phyloP scores from a whole-genome alignment of 2,329 filamentous ascomycete genomes.

The Colletotrichum lentis region DNA sequence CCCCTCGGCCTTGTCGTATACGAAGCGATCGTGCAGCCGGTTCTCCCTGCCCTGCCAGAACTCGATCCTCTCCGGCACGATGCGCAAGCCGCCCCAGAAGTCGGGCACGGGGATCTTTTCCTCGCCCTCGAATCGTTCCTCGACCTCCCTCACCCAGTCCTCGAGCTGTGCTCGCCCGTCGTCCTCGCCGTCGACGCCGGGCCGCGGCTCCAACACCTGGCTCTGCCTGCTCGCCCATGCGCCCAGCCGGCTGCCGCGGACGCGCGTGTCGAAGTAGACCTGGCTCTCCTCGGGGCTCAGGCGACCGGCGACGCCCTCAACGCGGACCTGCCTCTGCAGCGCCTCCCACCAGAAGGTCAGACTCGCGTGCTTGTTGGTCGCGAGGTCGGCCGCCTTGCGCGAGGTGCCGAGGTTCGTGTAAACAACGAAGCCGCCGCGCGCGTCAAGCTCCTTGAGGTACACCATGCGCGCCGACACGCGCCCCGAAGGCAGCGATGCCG shows the following conservation, averaged over 20 bases:
- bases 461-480: constrained; percentile 86
- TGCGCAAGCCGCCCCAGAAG: constrained; percentile 92
- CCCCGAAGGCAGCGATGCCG: constrained; percentile 82
- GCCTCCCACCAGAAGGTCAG: constrained; percentile 92
- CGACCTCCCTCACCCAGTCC: constrained; percentile 76
- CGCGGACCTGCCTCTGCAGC: constrained; percentile 86
- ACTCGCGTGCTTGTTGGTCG: constrained; percentile 77
- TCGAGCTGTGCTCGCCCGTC: constrained; percentile 80
- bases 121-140: constrained; percentile 75
- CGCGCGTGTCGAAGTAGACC: constrained; percentile 71
- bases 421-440: constrained; percentile 78
- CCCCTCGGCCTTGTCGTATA: constrained; percentile 72
- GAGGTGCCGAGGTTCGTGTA: constrained; percentile 93
- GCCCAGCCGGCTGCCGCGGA: constrained; percentile 83
- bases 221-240: constrained; percentile 96
- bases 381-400: constrained; percentile 72
- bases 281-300: constrained; percentile 76
- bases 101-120: constrained; percentile 88
- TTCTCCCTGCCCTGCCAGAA: constrained; percentile 96
- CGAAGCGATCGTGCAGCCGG: constrained; percentile 91
- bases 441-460: constrained; percentile 94
- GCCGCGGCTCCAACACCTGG: constrained; percentile 67
- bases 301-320: constrained; percentile 80
- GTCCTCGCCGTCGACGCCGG: constrained; percentile 52
- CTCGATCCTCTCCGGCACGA: constrained; percentile 87